These are phyloP conservation scores for Eragrostis tef DNA, from an alignment of 202 grass and related monocot species.

Conservation along the genomic window DNA sequence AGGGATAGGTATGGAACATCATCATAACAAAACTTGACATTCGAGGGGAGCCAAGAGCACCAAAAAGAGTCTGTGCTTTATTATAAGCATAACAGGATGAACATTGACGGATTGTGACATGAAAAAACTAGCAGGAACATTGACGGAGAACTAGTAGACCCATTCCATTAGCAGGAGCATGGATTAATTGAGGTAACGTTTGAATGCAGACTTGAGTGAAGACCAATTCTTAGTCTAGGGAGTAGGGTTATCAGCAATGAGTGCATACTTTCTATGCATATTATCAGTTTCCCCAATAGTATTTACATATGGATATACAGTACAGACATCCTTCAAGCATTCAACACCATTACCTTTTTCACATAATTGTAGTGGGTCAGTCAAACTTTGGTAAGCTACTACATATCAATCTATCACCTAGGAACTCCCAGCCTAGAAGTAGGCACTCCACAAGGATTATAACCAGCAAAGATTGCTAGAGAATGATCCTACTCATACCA, in stretches of 20 bases:
- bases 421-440: neutral
- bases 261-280: neutral
- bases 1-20: neutral
- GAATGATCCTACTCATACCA: neutral
- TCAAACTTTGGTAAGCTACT: neutral
- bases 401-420: constrained; percentile 3
- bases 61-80: constrained; percentile 15
- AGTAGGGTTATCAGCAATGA: constrained; percentile 29
- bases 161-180: neutral
- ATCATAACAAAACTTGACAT: constrained; percentile 27
- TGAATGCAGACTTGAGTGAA: neutral
- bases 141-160: no score
- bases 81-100: constrained; percentile 30
- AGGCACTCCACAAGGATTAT: neutral
- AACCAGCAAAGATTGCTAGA: constrained; percentile 3
- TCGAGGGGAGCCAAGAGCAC: constrained; percentile 19
- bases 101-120: no score
- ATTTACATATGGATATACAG: constrained; percentile 5
- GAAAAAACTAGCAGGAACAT: no score
- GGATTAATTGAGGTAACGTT: neutral
- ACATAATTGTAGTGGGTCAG: neutral
- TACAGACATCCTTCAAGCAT: neutral
- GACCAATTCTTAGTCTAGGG: neutral
- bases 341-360: neutral
- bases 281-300: neutral